phyloP scores from a whole-genome alignment of 345 rosid species.

The Cardiospermum halicacabum region DNA sequence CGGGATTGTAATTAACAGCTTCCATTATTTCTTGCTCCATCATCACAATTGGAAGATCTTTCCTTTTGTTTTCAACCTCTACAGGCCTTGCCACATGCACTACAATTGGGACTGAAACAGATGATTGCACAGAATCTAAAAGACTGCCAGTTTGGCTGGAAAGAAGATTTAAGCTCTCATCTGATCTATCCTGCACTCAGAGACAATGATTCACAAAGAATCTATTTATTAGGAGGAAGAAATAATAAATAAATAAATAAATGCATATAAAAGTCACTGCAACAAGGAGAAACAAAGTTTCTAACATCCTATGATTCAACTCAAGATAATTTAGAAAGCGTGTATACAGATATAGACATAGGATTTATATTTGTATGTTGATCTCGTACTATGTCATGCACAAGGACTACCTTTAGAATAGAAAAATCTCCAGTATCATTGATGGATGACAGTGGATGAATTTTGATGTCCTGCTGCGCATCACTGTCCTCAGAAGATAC shows the following conservation, averaged over 20 bases:
- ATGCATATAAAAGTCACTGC: neutral
- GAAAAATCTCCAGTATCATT: conserved; percentile 19
- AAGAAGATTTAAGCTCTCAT: conserved; percentile 22
- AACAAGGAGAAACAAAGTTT: conserved; percentile 1
- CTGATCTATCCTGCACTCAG: conserved; percentile 34
- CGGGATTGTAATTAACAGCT: conserved; percentile 61
- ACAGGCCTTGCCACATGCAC: conserved; percentile 72
- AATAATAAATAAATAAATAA: conserved; percentile 9
- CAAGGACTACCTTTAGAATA: conserved; percentile 23
- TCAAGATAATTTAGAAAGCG: neutral
- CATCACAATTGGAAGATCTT: conserved; percentile 89
- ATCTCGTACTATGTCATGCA: neutral
- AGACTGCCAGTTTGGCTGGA: conserved; percentile 14
- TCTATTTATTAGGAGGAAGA: conserved; percentile 16
- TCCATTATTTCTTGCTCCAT: conserved; percentile 99
- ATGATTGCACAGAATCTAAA: conserved; percentile 26
- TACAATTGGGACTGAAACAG: conserved; percentile 40
- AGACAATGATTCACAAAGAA: too few species aligned
- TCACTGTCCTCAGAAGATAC: conserved; percentile 21
- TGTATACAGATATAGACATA: neutral
- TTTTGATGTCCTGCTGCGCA: conserved; percentile 18
- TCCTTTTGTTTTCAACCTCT: conserved; percentile 65
- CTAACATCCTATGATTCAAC: neutral
- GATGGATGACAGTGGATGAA: conserved; percentile 1
- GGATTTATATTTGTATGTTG: neutral